A percentile compares a stretch with the other conserved stretches of the same genome.
These are phyloP conservation scores for Albifimbria verrucaria DNA, from an alignment of 2,329 filamentous ascomycete species.

Conservation along the genomic window DNA sequence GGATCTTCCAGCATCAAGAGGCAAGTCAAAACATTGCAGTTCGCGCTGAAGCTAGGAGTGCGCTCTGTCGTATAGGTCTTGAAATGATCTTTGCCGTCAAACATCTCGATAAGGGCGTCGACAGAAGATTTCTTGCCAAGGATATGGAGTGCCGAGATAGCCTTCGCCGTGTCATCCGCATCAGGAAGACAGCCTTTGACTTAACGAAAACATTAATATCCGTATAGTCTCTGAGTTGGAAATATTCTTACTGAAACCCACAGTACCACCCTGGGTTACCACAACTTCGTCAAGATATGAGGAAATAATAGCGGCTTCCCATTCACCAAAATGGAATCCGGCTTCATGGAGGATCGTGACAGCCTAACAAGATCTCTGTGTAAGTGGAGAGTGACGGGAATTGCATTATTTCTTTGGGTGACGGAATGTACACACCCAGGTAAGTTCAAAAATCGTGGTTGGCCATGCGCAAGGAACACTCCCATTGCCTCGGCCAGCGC, in stretches of 20 bases:
- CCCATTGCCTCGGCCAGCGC: neutral
- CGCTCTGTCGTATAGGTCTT: neutral
- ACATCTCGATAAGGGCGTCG: neutral
- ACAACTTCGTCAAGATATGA: too few species aligned
- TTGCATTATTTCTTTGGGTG: too few species aligned
- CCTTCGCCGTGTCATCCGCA: constrained; percentile 5
- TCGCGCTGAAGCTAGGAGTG: neutral
- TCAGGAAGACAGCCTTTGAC: neutral
- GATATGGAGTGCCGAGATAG: neutral
- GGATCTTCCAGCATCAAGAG: neutral
- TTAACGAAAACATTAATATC: too few species aligned
- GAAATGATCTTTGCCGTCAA: neutral
- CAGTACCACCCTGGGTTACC: too few species aligned
- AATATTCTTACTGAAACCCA: too few species aligned
- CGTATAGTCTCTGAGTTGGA: too few species aligned
- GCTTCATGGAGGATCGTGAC: too few species aligned
- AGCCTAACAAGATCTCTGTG: too few species aligned
- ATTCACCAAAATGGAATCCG: too few species aligned
- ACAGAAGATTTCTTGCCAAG: neutral
- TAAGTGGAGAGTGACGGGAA: too few species aligned
- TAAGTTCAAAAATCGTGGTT: neutral
- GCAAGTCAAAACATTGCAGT: neutral
- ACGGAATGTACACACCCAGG: neutral
- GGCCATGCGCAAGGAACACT: neutral
- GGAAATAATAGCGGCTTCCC: too few species aligned